These are phyloP conservation scores for Suhomyces anneliseae DNA, from an alignment of 1,139 yeast genomes.

Conservation along the genomic window DNA sequence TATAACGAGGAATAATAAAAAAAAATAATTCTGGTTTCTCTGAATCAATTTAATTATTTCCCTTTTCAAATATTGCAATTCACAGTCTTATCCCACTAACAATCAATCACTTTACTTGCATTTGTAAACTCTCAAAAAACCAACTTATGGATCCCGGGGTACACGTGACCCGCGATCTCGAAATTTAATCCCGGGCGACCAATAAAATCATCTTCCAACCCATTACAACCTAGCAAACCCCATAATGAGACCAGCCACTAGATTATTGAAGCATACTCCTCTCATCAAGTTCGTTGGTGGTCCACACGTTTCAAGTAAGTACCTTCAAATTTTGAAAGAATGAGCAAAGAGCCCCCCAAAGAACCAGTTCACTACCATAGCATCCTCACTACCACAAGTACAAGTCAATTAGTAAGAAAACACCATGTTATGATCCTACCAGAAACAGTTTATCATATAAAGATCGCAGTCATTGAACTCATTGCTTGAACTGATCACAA, in stretches of 20 bases:
- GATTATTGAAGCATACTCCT: conserved; percentile 48
- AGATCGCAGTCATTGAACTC: too few species aligned
- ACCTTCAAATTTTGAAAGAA: not conserved
- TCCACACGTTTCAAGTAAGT: conserved; percentile 48
- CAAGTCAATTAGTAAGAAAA: too few species aligned
- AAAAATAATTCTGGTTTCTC: too few species aligned
- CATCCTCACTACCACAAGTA: too few species aligned
- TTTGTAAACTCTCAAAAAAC: not conserved
- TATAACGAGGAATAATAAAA: too few species aligned
- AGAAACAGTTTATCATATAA: too few species aligned
- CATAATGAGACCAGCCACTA: conserved; percentile 31
- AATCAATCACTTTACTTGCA: not conserved
- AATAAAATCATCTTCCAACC: conserved; percentile 2
- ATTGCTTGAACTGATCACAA: too few species aligned
- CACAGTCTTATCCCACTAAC: too few species aligned
- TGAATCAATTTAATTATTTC: too few species aligned
- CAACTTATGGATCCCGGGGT: not conserved
- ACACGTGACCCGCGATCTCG: conserved; percentile 2
- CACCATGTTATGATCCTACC: too few species aligned
- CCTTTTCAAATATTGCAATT: too few species aligned
- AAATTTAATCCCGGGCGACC: conserved; percentile 1
- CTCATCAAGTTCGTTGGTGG: conserved; percentile 66
- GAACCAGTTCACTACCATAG: not conserved
- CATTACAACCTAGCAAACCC: not conserved
- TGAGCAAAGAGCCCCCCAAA: not conserved